Percentiles rank a stretch among this genome's conserved stretches.
phyloP scores from a whole-genome alignment of 352 stramenopile species.

The Globisporangium recalcitrans region DNA sequence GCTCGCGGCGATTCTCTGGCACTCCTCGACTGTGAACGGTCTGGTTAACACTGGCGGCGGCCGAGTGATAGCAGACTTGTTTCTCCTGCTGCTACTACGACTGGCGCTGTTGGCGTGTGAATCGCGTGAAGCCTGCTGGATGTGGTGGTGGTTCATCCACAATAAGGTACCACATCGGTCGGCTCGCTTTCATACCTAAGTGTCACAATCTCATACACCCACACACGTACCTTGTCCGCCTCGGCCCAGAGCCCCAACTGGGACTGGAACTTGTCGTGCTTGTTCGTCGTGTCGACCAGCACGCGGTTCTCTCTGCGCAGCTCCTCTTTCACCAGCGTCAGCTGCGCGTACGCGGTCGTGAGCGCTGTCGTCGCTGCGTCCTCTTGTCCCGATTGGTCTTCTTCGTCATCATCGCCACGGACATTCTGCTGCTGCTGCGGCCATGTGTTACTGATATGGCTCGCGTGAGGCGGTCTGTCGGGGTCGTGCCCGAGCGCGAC shows the following conservation, averaged over 20 bases:
- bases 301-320: slow-evolving; percentile 43
- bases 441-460: background rate
- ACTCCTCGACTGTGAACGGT: slow-evolving; percentile 31
- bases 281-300: slow-evolving; percentile 27
- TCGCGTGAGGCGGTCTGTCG: background rate
- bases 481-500: background rate
- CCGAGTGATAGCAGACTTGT: background rate
- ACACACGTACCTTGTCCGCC: slow-evolving; percentile 11
- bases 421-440: too few species aligned
- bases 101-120: background rate
- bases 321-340: slow-evolving; percentile 42
- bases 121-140: background rate
- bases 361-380: slow-evolving; percentile 9
- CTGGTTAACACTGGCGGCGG: background rate
- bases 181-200: background rate
- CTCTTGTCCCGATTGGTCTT: background rate
- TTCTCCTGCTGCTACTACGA: background rate
- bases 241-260: slow-evolving; percentile 28
- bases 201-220: background rate
- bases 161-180: background rate
- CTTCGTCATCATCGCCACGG: background rate
- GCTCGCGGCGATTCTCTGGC: slow-evolving; percentile 27
- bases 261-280: slow-evolving; percentile 37
- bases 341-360: slow-evolving; percentile 38
- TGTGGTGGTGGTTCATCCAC: background rate